Conservation (phyloP, 228 moss, liverwort and hornwort species). For the Sphagnum magellanicum region DNA sequence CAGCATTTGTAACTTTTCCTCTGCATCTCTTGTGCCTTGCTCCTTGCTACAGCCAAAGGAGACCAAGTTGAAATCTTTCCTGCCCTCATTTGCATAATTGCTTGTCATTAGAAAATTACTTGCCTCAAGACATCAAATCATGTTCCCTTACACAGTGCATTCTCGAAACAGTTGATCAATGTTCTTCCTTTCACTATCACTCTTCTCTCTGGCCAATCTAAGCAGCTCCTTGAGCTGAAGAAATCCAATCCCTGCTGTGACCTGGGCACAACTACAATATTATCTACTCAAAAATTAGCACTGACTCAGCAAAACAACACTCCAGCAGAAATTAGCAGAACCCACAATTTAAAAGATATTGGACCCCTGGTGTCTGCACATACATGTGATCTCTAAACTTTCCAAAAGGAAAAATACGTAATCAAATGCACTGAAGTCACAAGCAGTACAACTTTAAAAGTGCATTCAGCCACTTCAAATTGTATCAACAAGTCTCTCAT, state of each 20-base stretch:
- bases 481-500: background rate
- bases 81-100: too few species aligned
- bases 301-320: too few species aligned
- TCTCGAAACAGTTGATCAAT: conserved; percentile 26
- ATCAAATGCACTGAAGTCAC: too few species aligned
- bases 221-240: conserved; percentile 35
- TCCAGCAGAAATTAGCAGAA: too few species aligned
- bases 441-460: too few species aligned
- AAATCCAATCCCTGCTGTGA: conserved; percentile 39
- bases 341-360: too few species aligned
- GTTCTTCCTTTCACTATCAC: conserved; percentile 20
- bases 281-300: too few species aligned
- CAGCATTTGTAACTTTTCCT: conserved; percentile 24
- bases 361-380: too few species aligned
- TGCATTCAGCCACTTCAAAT: background rate
- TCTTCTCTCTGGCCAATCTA: conserved; percentile 22
- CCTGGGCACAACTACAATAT: conserved; percentile 15
- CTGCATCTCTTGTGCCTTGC: conserved; percentile 14
- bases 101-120: too few species aligned
- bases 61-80: too few species aligned
- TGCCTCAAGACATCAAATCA: background rate
- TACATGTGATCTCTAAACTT: too few species aligned
- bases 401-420: too few species aligned
- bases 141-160: conserved; percentile 17
- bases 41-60: conserved; percentile 26